phyloP scores from a whole-genome alignment of 1,284 basidiomycete genomes.

The Schizophyllum amplum region DNA sequence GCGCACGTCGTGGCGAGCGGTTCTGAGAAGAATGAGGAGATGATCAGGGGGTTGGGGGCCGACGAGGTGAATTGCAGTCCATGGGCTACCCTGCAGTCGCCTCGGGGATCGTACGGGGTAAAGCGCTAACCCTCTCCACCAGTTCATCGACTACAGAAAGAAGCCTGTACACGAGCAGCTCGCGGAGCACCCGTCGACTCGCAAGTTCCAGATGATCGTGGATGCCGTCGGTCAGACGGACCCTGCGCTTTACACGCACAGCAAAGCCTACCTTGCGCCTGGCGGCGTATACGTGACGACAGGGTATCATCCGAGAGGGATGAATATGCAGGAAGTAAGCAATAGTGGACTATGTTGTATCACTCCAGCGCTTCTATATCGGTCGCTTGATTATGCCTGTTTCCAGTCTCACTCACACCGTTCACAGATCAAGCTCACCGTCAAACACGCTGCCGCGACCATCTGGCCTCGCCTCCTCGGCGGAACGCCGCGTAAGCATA shows the following conservation, averaged over 20 bases:
- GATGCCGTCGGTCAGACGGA: constrained; percentile 20
- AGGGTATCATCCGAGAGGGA: constrained; percentile 27
- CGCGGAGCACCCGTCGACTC: constrained; percentile 18
- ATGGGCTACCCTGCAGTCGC: too few species aligned
- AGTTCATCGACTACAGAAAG: constrained; percentile 41
- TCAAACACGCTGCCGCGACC: background rate
- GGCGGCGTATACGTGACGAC: constrained; percentile 37
- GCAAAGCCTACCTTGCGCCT: constrained; percentile 36
- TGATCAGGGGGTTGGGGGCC: constrained; percentile 34
- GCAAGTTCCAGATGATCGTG: constrained; percentile 25
- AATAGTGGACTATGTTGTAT: background rate
- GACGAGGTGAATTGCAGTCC: constrained; percentile 23
- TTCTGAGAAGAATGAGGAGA: constrained; percentile 40
- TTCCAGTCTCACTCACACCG: background rate
- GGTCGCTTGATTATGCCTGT: background rate
- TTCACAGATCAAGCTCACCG: background rate
- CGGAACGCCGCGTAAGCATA: constrained; percentile 9
- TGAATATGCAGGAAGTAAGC: background rate
- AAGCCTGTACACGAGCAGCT: constrained; percentile 30
- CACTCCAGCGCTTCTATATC: too few species aligned
- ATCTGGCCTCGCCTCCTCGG: background rate
- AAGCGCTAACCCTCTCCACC: background rate
- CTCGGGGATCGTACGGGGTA: too few species aligned
- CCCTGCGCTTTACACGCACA: constrained; percentile 20
- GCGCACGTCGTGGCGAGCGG: constrained; percentile 49